Percentiles rank a stretch among this genome's conserved stretches.
Conservation (phyloP, 441 rosid species). For the Brassica hybrid region DNA sequence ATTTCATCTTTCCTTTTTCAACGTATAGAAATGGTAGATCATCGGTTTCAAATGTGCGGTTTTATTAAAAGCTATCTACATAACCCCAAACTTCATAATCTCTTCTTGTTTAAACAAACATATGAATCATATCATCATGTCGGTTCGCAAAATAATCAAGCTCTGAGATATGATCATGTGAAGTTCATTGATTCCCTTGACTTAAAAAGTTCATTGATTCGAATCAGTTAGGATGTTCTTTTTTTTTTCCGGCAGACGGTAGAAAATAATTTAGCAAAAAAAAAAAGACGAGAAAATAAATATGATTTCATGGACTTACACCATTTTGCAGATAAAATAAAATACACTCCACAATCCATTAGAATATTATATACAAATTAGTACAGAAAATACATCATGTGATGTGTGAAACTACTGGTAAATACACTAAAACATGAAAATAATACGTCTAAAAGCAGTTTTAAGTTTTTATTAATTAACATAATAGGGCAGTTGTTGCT, state of each 20-base stretch:
- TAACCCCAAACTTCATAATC: background rate
- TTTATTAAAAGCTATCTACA: background rate
- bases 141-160: background rate
- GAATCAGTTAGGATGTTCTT: background rate
- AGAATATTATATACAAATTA: too few relatives aligned
- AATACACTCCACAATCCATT: too few relatives aligned
- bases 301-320: background rate
- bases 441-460: too few relatives aligned
- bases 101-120: slow-evolving; percentile 1
- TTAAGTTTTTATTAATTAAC: too few relatives aligned
- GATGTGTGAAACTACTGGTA: too few relatives aligned
- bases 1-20: background rate
- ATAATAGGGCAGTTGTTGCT: too few relatives aligned
- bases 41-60: background rate
- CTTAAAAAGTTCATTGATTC: background rate
- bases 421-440: too few relatives aligned
- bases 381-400: too few relatives aligned
- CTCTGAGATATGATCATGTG: background rate
- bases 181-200: background rate
- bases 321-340: background rate
- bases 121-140: background rate
- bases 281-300: background rate
- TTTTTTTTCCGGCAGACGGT: too few relatives aligned
- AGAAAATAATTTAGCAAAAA: background rate
- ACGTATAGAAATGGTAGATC: background rate